Conservation (phyloP, 257 asterid genomes). For the Paraleonurus japonicus region DNA sequence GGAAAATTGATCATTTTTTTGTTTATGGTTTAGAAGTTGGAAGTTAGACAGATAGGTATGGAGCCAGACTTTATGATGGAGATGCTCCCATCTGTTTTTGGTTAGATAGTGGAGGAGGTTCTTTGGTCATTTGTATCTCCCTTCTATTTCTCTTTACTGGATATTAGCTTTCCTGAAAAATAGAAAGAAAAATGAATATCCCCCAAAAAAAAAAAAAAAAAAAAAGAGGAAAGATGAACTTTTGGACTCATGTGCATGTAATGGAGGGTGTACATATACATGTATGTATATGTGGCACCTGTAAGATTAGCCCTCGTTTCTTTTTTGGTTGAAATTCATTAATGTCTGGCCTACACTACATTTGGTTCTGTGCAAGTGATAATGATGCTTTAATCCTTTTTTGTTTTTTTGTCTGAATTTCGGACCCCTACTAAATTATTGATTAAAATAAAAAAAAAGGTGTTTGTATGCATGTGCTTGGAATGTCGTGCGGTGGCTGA, state of each 20-base stretch:
- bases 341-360: constrained; percentile 18
- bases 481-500: neutral
- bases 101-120: constrained; percentile 49
- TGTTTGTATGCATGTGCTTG: constrained; percentile 26
- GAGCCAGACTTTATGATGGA: constrained; percentile 27
- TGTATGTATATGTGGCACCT: constrained; percentile 35
- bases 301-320: constrained; percentile 38
- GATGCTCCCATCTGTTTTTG: constrained; percentile 38
- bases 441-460: neutral
- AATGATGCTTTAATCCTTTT: constrained; percentile 26
- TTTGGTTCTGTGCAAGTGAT: constrained; percentile 22
- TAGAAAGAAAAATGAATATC: neutral
- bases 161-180: constrained; percentile 30
- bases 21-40: constrained; percentile 28
- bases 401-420: constrained; percentile 15
- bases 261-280: constrained; percentile 48
- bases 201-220: neutral
- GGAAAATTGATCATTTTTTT: constrained; percentile 26
- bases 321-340: constrained; percentile 17
- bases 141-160: constrained; percentile 33
- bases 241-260: constrained; percentile 51
- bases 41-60: constrained; percentile 25
- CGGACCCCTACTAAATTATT: constrained; percentile 20
- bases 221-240: constrained; percentile 21
- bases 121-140: constrained; percentile 34